Conservation (phyloP, 164 flowering plant genomes). For the Chimonanthus salicifolius region DNA sequence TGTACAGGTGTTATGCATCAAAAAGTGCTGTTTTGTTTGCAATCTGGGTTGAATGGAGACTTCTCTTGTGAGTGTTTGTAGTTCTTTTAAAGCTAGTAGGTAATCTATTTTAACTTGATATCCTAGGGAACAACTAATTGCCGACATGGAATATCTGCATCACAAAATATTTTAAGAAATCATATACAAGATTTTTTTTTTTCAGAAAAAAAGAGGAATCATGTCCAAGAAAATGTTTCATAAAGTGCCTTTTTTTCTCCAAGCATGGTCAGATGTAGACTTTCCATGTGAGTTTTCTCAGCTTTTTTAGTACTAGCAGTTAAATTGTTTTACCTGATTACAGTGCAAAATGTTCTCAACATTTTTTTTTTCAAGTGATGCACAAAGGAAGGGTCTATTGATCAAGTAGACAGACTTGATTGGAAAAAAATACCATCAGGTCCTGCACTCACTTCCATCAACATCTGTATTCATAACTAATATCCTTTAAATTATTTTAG, state of each 20-base stretch:
- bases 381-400: too few relatives aligned
- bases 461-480: too few relatives aligned
- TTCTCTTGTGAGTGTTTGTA: constrained; percentile 7
- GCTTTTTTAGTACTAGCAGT: background rate
- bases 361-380: too few relatives aligned
- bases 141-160: background rate
- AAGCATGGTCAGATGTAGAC: background rate
- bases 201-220: too few relatives aligned
- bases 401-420: too few relatives aligned
- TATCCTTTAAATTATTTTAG: too few relatives aligned
- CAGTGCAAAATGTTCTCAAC: too few relatives aligned
- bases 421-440: too few relatives aligned
- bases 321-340: too few relatives aligned
- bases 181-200: too few relatives aligned
- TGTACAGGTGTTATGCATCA: background rate
- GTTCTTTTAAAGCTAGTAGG: background rate
- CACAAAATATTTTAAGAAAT: background rate
- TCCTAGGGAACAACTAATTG: background rate
- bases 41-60: constrained; percentile 4
- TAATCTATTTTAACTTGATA: background rate
- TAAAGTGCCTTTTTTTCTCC: background rate
- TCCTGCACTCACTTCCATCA: too few relatives aligned
- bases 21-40: background rate
- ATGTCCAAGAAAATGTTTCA: background rate
- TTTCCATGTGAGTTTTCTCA: background rate